Conservation (phyloP, 345 rosid species). For the Populus davidiana region DNA sequence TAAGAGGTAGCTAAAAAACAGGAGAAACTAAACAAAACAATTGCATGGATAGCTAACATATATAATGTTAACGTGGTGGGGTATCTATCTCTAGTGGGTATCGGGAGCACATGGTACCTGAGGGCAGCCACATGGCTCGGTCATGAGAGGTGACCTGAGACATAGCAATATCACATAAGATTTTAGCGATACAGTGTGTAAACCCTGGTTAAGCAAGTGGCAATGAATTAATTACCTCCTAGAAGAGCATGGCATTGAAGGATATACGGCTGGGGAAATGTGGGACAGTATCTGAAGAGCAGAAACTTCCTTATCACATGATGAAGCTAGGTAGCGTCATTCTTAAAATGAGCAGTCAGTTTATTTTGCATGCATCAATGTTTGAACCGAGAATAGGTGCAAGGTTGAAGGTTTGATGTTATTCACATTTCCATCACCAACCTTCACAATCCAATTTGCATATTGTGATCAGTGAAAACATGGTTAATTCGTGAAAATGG, state of each 20-base stretch:
- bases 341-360: not conserved
- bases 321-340: not conserved
- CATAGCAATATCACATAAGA: not conserved
- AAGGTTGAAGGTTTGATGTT: not conserved
- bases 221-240: not conserved
- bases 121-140: conserved; percentile 12
- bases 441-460: not conserved
- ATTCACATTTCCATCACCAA: not conserved
- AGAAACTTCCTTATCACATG: not conserved
- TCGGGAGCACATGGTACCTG: conserved; percentile 8
- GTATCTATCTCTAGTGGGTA: not conserved
- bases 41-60: not conserved
- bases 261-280: not conserved
- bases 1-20: not conserved
- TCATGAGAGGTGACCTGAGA: not conserved
- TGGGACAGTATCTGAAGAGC: not conserved
- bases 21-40: not conserved
- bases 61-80: not conserved
- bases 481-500: not conserved
- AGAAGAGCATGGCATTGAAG: not conserved
- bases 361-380: not conserved
- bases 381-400: not conserved
- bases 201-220: not conserved
- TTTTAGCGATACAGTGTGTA: not conserved
- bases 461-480: not conserved